These are phyloP conservation scores for Pichia nanzhaoensis DNA, from an alignment of 805 yeast species.

Conservation along the genomic window DNA sequence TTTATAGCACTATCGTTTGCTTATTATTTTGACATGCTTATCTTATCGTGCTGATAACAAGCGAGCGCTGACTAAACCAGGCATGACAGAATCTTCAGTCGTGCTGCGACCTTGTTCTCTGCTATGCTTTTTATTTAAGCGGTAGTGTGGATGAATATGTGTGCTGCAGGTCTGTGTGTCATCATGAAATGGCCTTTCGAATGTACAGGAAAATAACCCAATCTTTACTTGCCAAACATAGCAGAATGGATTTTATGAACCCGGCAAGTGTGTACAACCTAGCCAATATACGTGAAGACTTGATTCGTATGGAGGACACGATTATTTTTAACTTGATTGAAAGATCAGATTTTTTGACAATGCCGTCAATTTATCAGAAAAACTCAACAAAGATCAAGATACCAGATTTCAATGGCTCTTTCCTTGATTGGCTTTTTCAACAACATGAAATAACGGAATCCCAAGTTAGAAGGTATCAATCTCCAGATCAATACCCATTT, in stretches of 20 bases:
- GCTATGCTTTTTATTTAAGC: no score
- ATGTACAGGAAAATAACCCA: no score
- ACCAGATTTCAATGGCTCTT: conserved; percentile 65
- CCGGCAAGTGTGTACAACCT: conserved; percentile 79
- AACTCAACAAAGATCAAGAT: conserved; percentile 43
- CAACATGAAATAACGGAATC: conserved; percentile 73
- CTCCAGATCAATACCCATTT: conserved; percentile 92
- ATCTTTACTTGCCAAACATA: no score
- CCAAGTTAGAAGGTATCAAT: conserved; percentile 81
- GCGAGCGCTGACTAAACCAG: no score
- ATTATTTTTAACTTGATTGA: conserved; percentile 90
- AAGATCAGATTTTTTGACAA: conserved; percentile 77
- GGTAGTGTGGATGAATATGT: no score
- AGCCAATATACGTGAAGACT: conserved; percentile 72
- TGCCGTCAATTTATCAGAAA: conserved; percentile 65
- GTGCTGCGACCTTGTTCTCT: no score
- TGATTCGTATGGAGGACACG: conserved; percentile 94
- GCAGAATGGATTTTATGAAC: conserved; percentile 70
- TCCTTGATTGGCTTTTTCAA: conserved; percentile 77
- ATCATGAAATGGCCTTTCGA: no score
- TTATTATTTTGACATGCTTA: no score
- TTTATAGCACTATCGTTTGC: no score
- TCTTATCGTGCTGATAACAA: no score
- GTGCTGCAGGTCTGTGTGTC: no score
- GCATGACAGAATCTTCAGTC: no score